A percentile compares a stretch with the other conserved stretches of the same genome.
Conservation (phyloP, 768 basidiomycete genomes). For the Collybiopsis confluens region DNA sequence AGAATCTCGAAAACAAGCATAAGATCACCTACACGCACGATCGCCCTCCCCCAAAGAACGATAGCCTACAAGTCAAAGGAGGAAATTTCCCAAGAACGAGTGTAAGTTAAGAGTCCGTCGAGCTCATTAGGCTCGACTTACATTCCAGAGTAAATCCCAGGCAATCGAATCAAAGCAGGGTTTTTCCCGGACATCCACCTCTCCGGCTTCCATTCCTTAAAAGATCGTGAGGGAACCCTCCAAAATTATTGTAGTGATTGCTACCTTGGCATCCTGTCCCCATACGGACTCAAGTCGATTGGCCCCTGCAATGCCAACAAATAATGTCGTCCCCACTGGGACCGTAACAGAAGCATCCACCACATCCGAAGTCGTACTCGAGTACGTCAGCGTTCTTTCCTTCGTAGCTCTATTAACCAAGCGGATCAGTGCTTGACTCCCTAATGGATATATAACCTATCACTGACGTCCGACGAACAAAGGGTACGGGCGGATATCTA, state of each 20-base stretch:
- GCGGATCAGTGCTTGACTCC: not conserved
- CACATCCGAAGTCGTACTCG: not conserved
- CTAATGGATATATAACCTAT: not conserved
- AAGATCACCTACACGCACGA: conserved; percentile 43
- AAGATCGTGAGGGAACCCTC: not conserved
- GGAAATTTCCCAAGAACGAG: not conserved
- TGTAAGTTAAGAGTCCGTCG: not conserved
- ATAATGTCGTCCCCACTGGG: conserved; percentile 43
- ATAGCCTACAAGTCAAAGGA: conserved; percentile 35
- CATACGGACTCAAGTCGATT: conserved; percentile 48
- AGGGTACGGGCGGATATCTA: conserved; percentile 44
- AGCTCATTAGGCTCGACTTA: conserved; percentile 22
- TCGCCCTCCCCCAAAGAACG: conserved; percentile 50
- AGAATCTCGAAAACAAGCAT: not conserved
- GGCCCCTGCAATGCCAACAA: conserved; percentile 41
- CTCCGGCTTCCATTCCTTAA: conserved; percentile 48
- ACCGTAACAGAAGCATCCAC: conserved; percentile 25
- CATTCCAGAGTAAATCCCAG: conserved; percentile 50
- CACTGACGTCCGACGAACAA: conserved; percentile 40
- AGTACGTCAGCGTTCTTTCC: conserved; percentile 30
- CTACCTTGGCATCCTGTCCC: conserved; percentile 37
- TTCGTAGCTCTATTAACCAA: conserved; percentile 30
- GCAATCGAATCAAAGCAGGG: conserved; percentile 27
- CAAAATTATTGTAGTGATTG: too few relatives aligned
- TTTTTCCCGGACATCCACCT: conserved; percentile 36